phyloP scores from a whole-genome alignment of 495 filamentous ascomycete genomes.

The Lindgomyces ingoldianus region DNA sequence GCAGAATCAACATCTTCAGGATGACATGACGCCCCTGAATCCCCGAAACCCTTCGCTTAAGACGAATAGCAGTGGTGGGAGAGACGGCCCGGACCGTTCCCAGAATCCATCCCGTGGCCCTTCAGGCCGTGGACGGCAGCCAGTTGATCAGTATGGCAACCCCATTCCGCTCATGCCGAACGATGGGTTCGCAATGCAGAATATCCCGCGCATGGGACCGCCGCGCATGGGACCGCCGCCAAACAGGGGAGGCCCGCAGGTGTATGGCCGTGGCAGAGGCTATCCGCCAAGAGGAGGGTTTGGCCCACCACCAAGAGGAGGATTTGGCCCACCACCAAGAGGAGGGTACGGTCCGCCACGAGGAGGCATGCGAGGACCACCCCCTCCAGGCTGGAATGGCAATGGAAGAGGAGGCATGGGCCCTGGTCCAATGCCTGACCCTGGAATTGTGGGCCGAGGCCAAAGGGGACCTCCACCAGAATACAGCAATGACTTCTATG shows the following conservation, averaged over 20 bases:
- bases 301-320: constrained; percentile 49
- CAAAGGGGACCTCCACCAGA: constrained; percentile 60
- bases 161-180: constrained; percentile 54
- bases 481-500: constrained; percentile 41
- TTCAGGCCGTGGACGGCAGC: constrained; percentile 39
- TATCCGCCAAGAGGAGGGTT: constrained; percentile 45
- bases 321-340: constrained; percentile 44
- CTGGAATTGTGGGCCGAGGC: constrained; percentile 51
- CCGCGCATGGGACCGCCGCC: constrained; percentile 44
- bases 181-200: constrained; percentile 39
- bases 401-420: constrained; percentile 40
- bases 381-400: constrained; percentile 42
- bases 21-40: constrained; percentile 84
- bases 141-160: constrained; percentile 71
- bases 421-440: constrained; percentile 42
- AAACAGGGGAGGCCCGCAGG: constrained; percentile 48
- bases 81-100: constrained; percentile 25
- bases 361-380: constrained; percentile 39
- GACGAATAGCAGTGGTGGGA: constrained; percentile 34
- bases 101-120: constrained; percentile 28
- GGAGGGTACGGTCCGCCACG: constrained; percentile 41
- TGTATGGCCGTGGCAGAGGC: constrained; percentile 50
- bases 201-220: constrained; percentile 35
- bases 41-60: constrained; percentile 53
- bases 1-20: constrained; percentile 60